Percentiles rank a stretch among this genome's conserved stretches.
These are phyloP conservation scores for Colletotrichum sp. DNA, from an alignment of 2,329 filamentous ascomycete species.

Conservation along the genomic window DNA sequence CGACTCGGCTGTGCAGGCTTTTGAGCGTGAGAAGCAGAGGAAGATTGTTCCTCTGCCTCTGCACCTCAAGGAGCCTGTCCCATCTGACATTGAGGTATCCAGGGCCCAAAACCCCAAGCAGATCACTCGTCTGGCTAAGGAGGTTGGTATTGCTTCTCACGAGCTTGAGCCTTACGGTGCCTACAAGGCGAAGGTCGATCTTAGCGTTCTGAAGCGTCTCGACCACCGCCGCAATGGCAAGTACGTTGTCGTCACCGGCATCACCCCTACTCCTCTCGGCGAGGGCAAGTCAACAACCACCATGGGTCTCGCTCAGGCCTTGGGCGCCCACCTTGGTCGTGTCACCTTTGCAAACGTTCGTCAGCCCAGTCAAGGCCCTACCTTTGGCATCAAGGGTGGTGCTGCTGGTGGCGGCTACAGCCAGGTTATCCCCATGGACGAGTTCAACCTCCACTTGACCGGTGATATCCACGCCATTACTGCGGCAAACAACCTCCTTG, in stretches of 20 bases:
- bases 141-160: constrained; percentile 85
- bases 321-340: constrained; percentile 86
- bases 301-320: constrained; percentile 90
- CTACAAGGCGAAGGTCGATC: constrained; percentile 94
- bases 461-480: constrained; percentile 98
- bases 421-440: constrained; percentile 99
- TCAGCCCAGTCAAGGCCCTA: constrained; percentile 95
- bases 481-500: constrained; percentile 95
- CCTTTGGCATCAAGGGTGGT: constrained; percentile 98
- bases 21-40: constrained; percentile 82
- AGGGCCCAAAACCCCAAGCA: constrained; percentile 89
- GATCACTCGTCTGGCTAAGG: constrained; percentile 82
- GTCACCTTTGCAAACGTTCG: constrained; percentile 96
- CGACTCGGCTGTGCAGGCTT: constrained; percentile 80
- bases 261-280: constrained; percentile 94
- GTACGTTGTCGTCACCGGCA: constrained; percentile 93
- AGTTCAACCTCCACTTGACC: constrained; percentile 97
- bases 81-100: constrained; percentile 95
- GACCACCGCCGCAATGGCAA: constrained; percentile 87
- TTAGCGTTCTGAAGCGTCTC: constrained; percentile 81
- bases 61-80: constrained; percentile 79
- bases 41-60: constrained; percentile 84
- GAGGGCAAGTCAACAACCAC: constrained; percentile 99
- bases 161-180: constrained; percentile 95
- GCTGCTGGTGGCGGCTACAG: constrained; percentile 97